phyloP scores from a whole-genome alignment of 257 asterid genomes.

The Galeopsis tetrahit region DNA sequence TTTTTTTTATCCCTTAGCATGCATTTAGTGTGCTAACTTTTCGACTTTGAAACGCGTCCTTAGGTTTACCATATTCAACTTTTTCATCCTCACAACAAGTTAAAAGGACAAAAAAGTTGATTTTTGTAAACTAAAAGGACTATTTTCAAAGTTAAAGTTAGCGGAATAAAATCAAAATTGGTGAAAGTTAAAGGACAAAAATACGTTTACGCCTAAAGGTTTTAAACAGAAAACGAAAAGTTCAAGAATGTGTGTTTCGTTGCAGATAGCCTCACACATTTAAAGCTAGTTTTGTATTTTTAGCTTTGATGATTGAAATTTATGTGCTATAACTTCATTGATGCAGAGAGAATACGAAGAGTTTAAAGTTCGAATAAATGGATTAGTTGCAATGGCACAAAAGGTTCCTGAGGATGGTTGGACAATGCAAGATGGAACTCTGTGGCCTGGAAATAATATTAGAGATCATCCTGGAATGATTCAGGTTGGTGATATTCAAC shows the following conservation, averaged over 20 bases:
- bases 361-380: conserved; percentile 82
- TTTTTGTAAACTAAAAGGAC: no score
- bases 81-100: no score
- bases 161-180: no score
- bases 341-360: conserved; percentile 90
- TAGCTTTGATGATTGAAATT: conserved; percentile 13
- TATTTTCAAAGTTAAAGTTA: no score
- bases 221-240: not conserved
- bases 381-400: conserved; percentile 77
- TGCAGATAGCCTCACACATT: not conserved
- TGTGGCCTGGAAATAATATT: conserved; percentile 89
- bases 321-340: conserved; percentile 19
- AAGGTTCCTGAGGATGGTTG: conserved; percentile 95
- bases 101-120: no score
- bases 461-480: conserved; percentile 97
- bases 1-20: no score
- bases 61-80: no score
- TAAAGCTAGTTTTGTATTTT: not conserved
- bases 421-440: conserved; percentile 94
- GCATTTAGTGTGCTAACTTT: no score
- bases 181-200: no score
- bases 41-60: no score
- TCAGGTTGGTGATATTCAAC: conserved; percentile 53
- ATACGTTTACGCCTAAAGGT: not conserved
- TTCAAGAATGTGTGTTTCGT: conserved; percentile 1